These are phyloP conservation scores for Malassezia arunalokei DNA, from an alignment of 1,284 basidiomycete species.

Conservation along the genomic window DNA sequence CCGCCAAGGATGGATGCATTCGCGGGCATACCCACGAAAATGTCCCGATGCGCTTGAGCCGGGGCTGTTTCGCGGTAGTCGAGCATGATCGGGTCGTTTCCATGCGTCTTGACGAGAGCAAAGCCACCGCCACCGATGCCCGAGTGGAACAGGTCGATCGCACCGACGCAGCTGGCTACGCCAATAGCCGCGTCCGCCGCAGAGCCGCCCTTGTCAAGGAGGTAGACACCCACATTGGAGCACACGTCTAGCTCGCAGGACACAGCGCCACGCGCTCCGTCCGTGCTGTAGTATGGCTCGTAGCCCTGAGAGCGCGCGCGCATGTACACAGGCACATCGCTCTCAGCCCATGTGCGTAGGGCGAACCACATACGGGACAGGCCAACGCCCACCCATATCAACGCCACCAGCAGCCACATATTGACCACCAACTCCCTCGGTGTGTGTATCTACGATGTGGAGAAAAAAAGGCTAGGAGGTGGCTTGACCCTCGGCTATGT, in stretches of 20 bases:
- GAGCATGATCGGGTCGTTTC: conserved; percentile 40
- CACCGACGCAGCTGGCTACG: conserved; percentile 47
- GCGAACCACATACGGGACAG: no score
- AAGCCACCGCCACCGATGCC: conserved; percentile 47
- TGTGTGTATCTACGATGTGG: background rate
- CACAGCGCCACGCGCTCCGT: conserved; percentile 33
- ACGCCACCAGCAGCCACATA: background rate
- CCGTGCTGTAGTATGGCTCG: conserved; percentile 17
- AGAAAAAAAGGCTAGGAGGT: background rate
- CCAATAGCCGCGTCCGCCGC: conserved; percentile 48
- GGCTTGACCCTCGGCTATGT: conserved; percentile 16
- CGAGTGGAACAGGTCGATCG: conserved; percentile 47
- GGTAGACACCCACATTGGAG: conserved; percentile 47
- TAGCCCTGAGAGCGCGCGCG: conserved; percentile 31
- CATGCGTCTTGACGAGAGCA: conserved; percentile 25
- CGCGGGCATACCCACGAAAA: conserved; percentile 31
- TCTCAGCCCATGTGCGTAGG: background rate
- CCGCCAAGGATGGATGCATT: conserved; percentile 28
- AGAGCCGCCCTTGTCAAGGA: conserved; percentile 46
- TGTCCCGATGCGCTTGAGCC: conserved; percentile 45
- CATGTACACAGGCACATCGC: conserved; percentile 12
- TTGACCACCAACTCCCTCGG: background rate
- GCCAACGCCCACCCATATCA: no score
- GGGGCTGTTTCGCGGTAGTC: conserved; percentile 49
- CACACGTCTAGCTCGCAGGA: conserved; percentile 46